phyloP scores from a whole-genome alignment of 208 protist genomes.

The Leptomonas pyrrhocoris region DNA sequence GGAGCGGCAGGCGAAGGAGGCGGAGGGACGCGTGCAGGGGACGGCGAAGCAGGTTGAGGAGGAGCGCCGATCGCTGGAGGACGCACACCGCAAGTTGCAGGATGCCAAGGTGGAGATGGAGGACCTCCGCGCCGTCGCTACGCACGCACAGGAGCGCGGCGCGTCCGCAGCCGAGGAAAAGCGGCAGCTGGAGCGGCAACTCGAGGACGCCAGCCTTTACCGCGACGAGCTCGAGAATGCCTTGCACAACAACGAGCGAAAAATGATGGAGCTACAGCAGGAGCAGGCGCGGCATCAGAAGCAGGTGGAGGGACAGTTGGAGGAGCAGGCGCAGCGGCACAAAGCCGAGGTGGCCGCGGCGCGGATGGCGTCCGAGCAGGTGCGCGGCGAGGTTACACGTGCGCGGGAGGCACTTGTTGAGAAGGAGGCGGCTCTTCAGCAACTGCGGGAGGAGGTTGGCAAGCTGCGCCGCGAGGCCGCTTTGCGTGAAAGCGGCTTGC shows the following conservation, averaged over 20 bases:
- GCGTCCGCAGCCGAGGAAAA: slow-evolving; percentile 44
- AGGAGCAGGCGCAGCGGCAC: slow-evolving; percentile 56
- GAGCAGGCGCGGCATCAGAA: slow-evolving; percentile 42
- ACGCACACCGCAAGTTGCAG: slow-evolving; percentile 37
- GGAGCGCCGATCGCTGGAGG: slow-evolving; percentile 57
- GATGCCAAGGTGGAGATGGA: slow-evolving; percentile 50
- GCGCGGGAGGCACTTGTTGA: slow-evolving; percentile 43
- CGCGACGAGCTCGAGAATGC: slow-evolving; percentile 51
- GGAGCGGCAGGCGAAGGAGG: slow-evolving; percentile 46
- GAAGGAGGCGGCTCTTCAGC: slow-evolving; percentile 54
- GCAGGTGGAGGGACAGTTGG: slow-evolving; percentile 48
- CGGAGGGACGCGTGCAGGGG: slow-evolving; percentile 50
- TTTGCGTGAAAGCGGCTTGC: slow-evolving; percentile 49
- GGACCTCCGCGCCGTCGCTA: slow-evolving; percentile 44
- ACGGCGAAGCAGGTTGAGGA: slow-evolving; percentile 51
- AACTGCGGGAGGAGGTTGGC: slow-evolving; percentile 65
- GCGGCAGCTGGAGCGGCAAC: slow-evolving; percentile 42
- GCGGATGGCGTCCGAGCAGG: slow-evolving; percentile 51
- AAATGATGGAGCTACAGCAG: slow-evolving; percentile 42
- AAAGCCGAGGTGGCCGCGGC: slow-evolving; percentile 55
- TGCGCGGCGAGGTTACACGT: slow-evolving; percentile 49
- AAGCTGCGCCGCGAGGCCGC: slow-evolving; percentile 60
- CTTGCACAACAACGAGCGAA: slow-evolving; percentile 42
- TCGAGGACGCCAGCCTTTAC: slow-evolving; percentile 41
- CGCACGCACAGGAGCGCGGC: slow-evolving; percentile 45